Evolutionary conservation across 106 monocot species (phyloP), one percentile per base, ranked within the genome.

Genomic region (Dendrobium officinale): DNA sequence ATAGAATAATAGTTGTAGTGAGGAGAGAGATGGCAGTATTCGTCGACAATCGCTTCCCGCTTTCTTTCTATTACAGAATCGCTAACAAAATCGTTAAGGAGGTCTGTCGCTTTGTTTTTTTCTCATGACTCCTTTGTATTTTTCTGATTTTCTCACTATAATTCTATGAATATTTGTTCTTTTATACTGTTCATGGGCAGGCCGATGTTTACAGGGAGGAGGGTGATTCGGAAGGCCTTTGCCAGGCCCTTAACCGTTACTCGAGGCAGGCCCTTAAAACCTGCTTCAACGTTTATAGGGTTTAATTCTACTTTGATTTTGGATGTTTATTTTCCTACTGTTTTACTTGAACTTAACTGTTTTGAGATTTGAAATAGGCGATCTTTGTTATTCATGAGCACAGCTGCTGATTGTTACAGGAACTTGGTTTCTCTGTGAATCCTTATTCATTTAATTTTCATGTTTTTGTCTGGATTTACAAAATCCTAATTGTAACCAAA

Each of bases 61-160:
- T 83, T n/a, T 83, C 72, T 22, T 78, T 78, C 78, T 83, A 83
- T 55, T 83, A 49, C 83, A 78, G 78, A 54, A 83, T 73, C 41
- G 83, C 83, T 11, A 4, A 72, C 8, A 68, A 83, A 67, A 78
- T 42, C 49, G 56, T 83, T 5, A 66, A 73, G 54, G 72, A 83
- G 72, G 83, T 78, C 3, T 0, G 0, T 27, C n/a, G 20, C 10
- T 49, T 49, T 26, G 4, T 31, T 76, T 33, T 33, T 58, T 19
- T 40, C 6, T 64, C 55, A 48, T 20, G 33, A 45, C 31, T 31
- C 9, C 1, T 54, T 8, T 22, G 9, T 19, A 6, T 68, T 68
- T n/a, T 37, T 67, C 22, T 17, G 26, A 19, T 54, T 26, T 82
- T 45, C 13, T 61, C 26, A 10, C 26, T n/a, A 15, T 37, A 37